Evolutionary conservation across 2,329 filamentous ascomycete species (phyloP).

Genomic region (Ophiostoma perfectum): DNA sequence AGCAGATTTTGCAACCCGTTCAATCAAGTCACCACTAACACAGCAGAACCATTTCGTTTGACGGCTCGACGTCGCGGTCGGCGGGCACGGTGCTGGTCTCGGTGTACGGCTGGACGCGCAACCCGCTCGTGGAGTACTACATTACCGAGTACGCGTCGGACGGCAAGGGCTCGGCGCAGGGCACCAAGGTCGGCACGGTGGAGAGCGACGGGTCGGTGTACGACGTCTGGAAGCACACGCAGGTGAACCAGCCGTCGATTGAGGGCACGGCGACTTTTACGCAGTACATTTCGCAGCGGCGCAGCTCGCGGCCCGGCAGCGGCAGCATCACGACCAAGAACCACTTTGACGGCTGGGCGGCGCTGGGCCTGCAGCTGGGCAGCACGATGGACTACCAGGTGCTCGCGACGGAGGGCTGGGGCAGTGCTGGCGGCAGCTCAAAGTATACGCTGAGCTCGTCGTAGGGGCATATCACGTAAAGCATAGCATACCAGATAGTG

Average conservation of each 20-base stretch:
- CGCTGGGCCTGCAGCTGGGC: constrained; percentile 43
- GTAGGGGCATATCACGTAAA: background rate
- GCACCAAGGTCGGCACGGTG: constrained; percentile 32
- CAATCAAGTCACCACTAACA: background rate
- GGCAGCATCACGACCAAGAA: constrained; percentile 46
- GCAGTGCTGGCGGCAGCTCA: constrained; percentile 31
- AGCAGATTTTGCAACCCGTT: background rate
- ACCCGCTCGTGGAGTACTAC: constrained; percentile 39
- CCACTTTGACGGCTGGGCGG: constrained; percentile 50
- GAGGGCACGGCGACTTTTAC: constrained; percentile 44
- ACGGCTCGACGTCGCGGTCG: constrained; percentile 27
- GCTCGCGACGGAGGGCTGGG: constrained; percentile 46
- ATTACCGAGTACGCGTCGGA: constrained; percentile 35
- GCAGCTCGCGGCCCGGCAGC: constrained; percentile 39
- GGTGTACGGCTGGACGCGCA: constrained; percentile 37
- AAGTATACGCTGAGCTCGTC: constrained; percentile 30
- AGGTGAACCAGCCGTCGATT: constrained; percentile 42
- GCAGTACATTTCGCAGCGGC: constrained; percentile 47
- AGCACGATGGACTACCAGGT: constrained; percentile 45
- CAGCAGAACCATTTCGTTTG: constrained; percentile 31
- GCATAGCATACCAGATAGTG: too few species aligned
- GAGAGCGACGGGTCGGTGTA: constrained; percentile 34
- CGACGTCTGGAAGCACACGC: constrained; percentile 35
- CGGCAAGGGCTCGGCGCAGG: constrained; percentile 32
- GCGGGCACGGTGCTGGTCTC: constrained; percentile 34